Conservation (phyloP, 2,329 filamentous ascomycete species). For the Dissoconium aciculare region DNA sequence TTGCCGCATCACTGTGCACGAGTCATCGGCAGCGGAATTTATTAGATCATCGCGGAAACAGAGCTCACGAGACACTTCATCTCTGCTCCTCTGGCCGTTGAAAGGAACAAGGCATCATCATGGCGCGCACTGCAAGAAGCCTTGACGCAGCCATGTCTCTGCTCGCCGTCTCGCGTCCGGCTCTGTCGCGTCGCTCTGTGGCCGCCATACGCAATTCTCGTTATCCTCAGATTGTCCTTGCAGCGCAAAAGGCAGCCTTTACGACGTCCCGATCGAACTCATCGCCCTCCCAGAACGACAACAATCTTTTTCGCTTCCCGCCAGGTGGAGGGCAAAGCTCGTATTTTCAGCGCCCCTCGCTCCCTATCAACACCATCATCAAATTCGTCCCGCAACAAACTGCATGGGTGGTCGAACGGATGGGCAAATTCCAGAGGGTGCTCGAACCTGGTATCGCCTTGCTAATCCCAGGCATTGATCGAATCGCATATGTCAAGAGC, state of each 20-base stretch:
- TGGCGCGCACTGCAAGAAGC: conserved; percentile 7
- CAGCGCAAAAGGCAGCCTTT: conserved; percentile 15
- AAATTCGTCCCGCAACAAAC: conserved; percentile 99
- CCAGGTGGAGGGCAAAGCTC: conserved; percentile 19
- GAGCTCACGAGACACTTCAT: neutral
- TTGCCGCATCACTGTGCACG: neutral
- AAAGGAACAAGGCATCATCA: conserved; percentile 1
- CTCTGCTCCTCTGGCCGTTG: neutral
- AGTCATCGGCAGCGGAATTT: neutral
- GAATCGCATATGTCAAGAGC: conserved; percentile 94
- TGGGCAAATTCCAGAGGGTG: conserved; percentile 94
- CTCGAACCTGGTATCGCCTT: conserved; percentile 82
- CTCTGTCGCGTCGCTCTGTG: conserved; percentile 20
- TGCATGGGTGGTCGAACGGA: conserved; percentile 98
- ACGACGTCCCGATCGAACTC: conserved; percentile 15
- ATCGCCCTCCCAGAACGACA: conserved; percentile 19
- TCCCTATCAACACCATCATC: conserved; percentile 87
- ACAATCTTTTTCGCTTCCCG: conserved; percentile 22
- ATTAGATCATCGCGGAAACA: neutral
- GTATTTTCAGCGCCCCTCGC: conserved; percentile 34
- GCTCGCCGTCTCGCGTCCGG: conserved; percentile 27
- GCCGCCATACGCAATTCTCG: conserved; percentile 21
- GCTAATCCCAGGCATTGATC: conserved; percentile 77
- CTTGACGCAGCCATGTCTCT: conserved; percentile 15
- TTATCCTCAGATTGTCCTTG: conserved; percentile 15